These are phyloP conservation scores for Pseudevernia furfuracea DNA, from an alignment of 495 filamentous ascomycete genomes.

Conservation along the genomic window DNA sequence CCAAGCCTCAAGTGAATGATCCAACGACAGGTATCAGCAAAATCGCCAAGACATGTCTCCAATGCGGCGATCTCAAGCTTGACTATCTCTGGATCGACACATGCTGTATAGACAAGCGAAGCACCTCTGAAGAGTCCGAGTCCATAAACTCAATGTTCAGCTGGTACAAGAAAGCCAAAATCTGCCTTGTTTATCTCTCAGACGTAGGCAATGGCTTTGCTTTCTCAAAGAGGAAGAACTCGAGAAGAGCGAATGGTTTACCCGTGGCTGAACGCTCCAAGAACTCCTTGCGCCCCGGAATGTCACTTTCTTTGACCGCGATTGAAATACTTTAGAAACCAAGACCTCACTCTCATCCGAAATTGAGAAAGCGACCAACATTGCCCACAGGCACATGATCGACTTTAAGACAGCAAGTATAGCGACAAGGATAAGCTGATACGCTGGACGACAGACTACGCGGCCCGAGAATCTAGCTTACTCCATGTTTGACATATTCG, in stretches of 20 bases:
- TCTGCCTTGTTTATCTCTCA: constrained; percentile 30
- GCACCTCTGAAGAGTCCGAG: constrained; percentile 32
- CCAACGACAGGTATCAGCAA: too few species aligned
- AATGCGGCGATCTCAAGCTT: too few species aligned
- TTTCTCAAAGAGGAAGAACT: not conserved
- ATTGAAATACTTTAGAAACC: too few species aligned
- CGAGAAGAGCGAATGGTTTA: constrained; percentile 31
- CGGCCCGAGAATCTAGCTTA: constrained; percentile 33
- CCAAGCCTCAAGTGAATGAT: too few species aligned
- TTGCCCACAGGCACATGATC: too few species aligned
- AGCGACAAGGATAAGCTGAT: constrained; percentile 27
- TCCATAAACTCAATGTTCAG: constrained; percentile 33
- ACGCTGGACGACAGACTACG: constrained; percentile 27
- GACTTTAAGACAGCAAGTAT: too few species aligned
- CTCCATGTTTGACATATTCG: constrained; percentile 31
- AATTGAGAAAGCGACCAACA: constrained; percentile 24
- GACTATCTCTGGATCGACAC: constrained; percentile 31
- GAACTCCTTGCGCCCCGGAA: constrained; percentile 32
- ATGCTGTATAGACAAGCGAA: constrained; percentile 37
- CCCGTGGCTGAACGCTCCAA: constrained; percentile 38
- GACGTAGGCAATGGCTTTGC: constrained; percentile 18
- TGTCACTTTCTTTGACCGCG: constrained; percentile 29
- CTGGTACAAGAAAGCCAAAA: constrained; percentile 26
- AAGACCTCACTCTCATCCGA: too few species aligned
- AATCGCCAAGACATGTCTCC: too few species aligned